phyloP scores from a whole-genome alignment of 768 basidiomycete genomes.

The Phylloporus sp. region DNA sequence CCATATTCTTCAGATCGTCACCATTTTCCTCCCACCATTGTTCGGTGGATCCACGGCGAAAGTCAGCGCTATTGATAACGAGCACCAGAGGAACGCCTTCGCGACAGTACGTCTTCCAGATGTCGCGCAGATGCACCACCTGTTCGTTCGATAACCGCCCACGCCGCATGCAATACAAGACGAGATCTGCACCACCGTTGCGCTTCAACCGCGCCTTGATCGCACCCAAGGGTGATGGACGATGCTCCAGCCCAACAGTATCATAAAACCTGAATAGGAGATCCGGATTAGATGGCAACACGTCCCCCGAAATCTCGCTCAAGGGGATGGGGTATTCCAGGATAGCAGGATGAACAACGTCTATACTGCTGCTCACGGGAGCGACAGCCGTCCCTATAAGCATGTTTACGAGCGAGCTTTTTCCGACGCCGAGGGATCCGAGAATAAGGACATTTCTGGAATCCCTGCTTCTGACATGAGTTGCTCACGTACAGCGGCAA shows the following conservation, averaged over 20 bases:
- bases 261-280: slow-evolving; percentile 14
- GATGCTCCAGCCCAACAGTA: slow-evolving; percentile 18
- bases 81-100: slow-evolving; percentile 15
- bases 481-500: background rate
- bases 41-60: slow-evolving; percentile 15
- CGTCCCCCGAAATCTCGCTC: background rate
- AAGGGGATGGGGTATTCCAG: slow-evolving; percentile 11
- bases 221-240: slow-evolving; percentile 10
- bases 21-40: slow-evolving; percentile 20
- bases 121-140: slow-evolving; percentile 30
- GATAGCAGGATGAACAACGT: slow-evolving; percentile 10
- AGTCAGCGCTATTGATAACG: slow-evolving; percentile 12
- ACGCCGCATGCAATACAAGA: slow-evolving; percentile 36
- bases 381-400: slow-evolving; percentile 27
- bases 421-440: slow-evolving; percentile 31
- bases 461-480: slow-evolving; percentile 1
- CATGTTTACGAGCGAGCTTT: slow-evolving; percentile 42
- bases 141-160: slow-evolving; percentile 32
- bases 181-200: slow-evolving; percentile 20
- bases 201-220: slow-evolving; percentile 13
- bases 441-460: slow-evolving; percentile 18
- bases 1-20: slow-evolving; percentile 1
- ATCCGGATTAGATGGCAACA: background rate
- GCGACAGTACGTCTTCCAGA: slow-evolving; percentile 18
- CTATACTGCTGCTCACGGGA: slow-evolving; percentile 19